Conservation (phyloP, 345 rosid species). For the Toxicodendron radicans region DNA sequence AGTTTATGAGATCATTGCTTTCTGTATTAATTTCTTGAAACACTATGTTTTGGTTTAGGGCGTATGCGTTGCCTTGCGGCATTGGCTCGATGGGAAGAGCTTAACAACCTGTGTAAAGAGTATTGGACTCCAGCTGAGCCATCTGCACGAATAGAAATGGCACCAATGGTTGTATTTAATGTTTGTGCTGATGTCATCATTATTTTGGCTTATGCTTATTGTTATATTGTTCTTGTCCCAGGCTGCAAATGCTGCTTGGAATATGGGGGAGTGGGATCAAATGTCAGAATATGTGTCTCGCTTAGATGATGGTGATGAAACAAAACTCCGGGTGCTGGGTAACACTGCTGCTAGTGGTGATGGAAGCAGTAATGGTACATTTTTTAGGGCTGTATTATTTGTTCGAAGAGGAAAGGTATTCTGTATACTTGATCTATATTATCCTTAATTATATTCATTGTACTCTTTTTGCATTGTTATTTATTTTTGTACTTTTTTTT, state of each 20-base stretch:
- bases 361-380: conserved; percentile 95
- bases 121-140: conserved; percentile 99
- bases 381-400: conserved; percentile 89
- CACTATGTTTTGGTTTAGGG: conserved; percentile 46
- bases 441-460: background rate
- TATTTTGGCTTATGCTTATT: conserved; percentile 22
- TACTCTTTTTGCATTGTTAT: conserved; percentile 12
- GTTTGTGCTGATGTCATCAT: conserved; percentile 16
- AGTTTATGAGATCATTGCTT: background rate
- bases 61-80: conserved; percentile 98
- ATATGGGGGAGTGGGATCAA: conserved; percentile 99
- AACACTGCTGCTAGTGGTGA: conserved; percentile 86
- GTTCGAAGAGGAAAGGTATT: conserved; percentile 81
- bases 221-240: conserved; percentile 26
- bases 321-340: conserved; percentile 76
- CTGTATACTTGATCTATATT: background rate
- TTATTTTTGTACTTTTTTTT: conserved; percentile 14
- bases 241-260: conserved; percentile 99
- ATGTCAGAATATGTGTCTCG: conserved; percentile 97
- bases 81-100: conserved; percentile 98
- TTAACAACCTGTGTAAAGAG: conserved; percentile 91
- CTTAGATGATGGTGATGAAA: conserved; percentile 95
- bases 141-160: conserved; percentile 96
- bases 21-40: conserved; percentile 16
- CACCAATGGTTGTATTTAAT: conserved; percentile 78